Conservation (phyloP, 768 basidiomycete genomes). For the Leucosporidium creatinivorum region DNA sequence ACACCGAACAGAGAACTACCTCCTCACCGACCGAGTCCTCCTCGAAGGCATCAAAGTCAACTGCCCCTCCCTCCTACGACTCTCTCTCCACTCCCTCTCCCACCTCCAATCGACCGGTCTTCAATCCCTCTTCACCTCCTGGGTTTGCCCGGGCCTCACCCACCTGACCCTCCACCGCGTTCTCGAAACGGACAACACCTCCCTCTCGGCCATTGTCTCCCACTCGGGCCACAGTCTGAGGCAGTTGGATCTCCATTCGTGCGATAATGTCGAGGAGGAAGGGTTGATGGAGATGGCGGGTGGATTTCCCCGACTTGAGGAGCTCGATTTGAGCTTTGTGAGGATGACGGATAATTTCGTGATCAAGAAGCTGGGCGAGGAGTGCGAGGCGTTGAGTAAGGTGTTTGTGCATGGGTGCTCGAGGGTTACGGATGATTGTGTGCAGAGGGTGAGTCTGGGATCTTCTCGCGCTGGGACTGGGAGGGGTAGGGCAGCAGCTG, state of each 20-base stretch:
- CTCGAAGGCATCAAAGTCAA: constrained; percentile 54
- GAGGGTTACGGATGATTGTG: constrained; percentile 48
- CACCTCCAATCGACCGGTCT: constrained; percentile 66
- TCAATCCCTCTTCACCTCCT: constrained; percentile 54
- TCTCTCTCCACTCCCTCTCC: constrained; percentile 54
- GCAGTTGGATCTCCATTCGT: constrained; percentile 66
- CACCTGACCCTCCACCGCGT: constrained; percentile 61
- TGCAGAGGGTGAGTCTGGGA: constrained; percentile 43
- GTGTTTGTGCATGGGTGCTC: constrained; percentile 57
- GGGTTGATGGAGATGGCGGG: constrained; percentile 43
- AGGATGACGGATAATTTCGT: constrained; percentile 73
- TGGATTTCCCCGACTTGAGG: constrained; percentile 45
- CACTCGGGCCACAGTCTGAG: constrained; percentile 60
- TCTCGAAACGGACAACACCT: constrained; percentile 43
- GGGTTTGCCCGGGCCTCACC: constrained; percentile 34
- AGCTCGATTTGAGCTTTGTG: constrained; percentile 78
- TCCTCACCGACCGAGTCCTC: constrained; percentile 52
- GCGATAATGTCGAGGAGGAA: constrained; percentile 57
- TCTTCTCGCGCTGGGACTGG: too few relatives aligned
- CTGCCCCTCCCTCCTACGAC: constrained; percentile 48
- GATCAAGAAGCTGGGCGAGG: constrained; percentile 59
- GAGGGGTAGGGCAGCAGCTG: too few relatives aligned
- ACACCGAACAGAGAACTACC: constrained; percentile 6
- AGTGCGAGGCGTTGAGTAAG: constrained; percentile 45
- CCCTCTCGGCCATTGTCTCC: constrained; percentile 57